Evolutionary conservation across 345 rosid species (phyloP).

Genomic region (Melaleuca quinquenervia): DNA sequence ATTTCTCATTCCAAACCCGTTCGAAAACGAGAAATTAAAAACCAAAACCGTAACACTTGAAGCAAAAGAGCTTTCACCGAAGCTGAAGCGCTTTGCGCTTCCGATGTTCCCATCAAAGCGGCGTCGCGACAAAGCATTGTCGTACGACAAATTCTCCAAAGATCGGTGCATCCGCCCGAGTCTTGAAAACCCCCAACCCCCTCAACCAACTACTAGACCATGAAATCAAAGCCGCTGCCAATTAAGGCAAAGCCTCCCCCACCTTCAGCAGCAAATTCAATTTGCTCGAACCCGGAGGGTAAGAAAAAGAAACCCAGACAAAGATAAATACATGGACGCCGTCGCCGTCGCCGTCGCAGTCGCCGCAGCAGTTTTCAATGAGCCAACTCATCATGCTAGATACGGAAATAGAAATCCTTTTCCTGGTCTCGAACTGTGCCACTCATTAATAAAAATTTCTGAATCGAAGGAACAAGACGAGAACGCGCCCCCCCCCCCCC

Average conservation of each 20-base stretch:
- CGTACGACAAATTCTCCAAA: neutral
- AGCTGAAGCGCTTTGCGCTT: neutral
- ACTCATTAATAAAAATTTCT: neutral
- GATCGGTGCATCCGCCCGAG: neutral
- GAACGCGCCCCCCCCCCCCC: neutral
- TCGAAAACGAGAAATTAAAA: too few relatives aligned
- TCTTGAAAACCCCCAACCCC: neutral
- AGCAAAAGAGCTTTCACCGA: neutral
- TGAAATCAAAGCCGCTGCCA: neutral
- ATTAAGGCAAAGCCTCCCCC: neutral
- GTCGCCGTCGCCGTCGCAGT: too few relatives aligned
- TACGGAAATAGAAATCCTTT: neutral
- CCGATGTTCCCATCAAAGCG: neutral
- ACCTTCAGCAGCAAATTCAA: neutral
- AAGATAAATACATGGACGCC: neutral
- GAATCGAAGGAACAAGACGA: neutral
- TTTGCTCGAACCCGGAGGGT: neutral
- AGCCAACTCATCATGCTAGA: neutral
- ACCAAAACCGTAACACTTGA: too few relatives aligned
- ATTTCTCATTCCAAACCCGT: too few relatives aligned
- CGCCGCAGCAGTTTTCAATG: too few relatives aligned
- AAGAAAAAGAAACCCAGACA: neutral
- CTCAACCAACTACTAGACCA: neutral
- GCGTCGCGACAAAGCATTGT: neutral
- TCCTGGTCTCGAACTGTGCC: neutral